Base-by-base conservation (phyloP, 1,284 basidiomycete species). In the Boletus smithii region DNA sequence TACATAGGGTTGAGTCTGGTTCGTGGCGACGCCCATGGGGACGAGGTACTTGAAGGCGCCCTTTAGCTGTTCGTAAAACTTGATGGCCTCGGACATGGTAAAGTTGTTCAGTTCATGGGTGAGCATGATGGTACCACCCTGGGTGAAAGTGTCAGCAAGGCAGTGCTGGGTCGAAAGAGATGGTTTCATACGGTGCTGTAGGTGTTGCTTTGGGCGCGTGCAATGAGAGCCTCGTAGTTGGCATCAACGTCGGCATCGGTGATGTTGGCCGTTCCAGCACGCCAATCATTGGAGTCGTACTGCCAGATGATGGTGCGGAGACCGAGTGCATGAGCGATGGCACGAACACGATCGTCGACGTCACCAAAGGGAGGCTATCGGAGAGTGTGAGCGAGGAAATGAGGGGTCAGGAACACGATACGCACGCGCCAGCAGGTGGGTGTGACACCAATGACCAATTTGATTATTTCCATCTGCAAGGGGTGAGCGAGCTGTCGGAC, bases 261-360 rank as follows among this genome's bases (percentile, higher is more conserved):
- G 31, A 76, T 60, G 24, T 67, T 68, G 16, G 71, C 75, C 2
- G 70, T 66, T 11, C 76, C 74, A 17, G 73, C 76, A 58, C 75
- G 71, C 88, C 88, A 85, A 69, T 90, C 81, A 31, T 76, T 73
- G 26, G 84, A 85, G 60, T 88, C 86, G 53, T 80, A 83, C 58
- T 75, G 62, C 83, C 83, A 85, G 31, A 85, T 66, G 55, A 86
- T 72, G 1, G 81, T 80, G 5, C 70, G 70, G n/a, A 87, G 67
- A n/a, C 76, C 73, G 48, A 88, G 75, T 2, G 70, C 75, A 31
- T 74, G 57, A 8, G 83, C 79, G 50, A 90, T 81, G 32, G 76
- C 73, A 37, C 88, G 79, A 37, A 90, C 79, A 43, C 88, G 84
- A 64, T 90, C 85, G 43, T 82, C 80, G 22, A 79, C 67, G 46